Evolutionary conservation across 192 early-diverging fungal species (phyloP).

Genomic region (Backusella macrospora): DNA sequence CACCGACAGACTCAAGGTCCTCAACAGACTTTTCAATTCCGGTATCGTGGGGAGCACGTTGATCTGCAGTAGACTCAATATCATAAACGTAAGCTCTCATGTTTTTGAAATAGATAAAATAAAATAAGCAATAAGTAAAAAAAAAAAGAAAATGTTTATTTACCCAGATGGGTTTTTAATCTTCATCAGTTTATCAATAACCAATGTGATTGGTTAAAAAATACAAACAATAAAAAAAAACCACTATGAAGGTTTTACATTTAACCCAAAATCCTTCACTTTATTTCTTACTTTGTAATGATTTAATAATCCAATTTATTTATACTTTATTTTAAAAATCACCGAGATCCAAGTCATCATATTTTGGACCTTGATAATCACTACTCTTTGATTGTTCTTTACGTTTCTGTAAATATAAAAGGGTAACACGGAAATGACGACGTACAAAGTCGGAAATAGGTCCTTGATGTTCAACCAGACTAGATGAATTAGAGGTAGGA

Average conservation of each 20-base stretch:
- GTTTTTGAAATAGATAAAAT: no score
- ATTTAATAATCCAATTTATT: not conserved
- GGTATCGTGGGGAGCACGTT: constrained; percentile 81
- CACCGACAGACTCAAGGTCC: constrained; percentile 70
- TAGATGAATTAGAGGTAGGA: constrained; percentile 61
- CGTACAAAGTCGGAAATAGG: constrained; percentile 68
- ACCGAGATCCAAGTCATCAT: constrained; percentile 20
- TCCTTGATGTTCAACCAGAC: constrained; percentile 61
- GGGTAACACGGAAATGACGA: constrained; percentile 70
- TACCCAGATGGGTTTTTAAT: not conserved
- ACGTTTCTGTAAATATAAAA: constrained; percentile 59
- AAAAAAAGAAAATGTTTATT: constrained; percentile 3
- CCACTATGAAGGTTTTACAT: no score
- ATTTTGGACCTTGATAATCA: constrained; percentile 14
- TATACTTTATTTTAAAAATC: not conserved
- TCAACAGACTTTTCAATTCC: constrained; percentile 63
- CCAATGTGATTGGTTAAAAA: not conserved
- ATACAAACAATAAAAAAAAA: not conserved
- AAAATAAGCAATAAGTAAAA: constrained; percentile 10
- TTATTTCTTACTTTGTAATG: no score
- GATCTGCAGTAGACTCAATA: constrained; percentile 63
- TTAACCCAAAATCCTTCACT: no score
- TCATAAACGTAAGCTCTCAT: constrained; percentile 86
- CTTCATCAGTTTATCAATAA: not conserved
- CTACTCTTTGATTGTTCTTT: constrained; percentile 22